Percentiles rank a stretch among this genome's conserved stretches.
phyloP scores from a whole-genome alignment of 441 rosid genomes.

The Metrosideros polymorpha region DNA sequence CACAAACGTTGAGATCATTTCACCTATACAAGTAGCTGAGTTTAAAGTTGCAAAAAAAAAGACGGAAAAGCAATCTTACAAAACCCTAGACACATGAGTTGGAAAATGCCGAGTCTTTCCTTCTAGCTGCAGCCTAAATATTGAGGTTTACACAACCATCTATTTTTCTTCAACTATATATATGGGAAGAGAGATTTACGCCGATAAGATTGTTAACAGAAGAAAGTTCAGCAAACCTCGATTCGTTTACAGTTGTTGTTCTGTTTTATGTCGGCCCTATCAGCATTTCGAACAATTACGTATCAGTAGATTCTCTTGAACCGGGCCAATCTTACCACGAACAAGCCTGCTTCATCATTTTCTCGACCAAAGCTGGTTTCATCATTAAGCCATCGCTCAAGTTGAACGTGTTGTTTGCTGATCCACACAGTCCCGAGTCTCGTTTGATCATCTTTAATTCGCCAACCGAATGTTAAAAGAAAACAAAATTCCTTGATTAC shows the following conservation, averaged over 20 bases:
- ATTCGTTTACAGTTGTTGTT: neutral
- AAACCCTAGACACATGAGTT: neutral
- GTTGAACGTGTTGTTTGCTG: neutral
- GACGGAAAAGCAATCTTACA: neutral
- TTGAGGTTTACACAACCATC: neutral
- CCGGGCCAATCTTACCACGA: neutral
- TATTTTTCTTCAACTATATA: neutral
- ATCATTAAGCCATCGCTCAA: neutral
- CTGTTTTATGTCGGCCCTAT: neutral
- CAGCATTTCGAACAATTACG: neutral
- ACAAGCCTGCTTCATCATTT: neutral
- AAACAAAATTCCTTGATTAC: neutral
- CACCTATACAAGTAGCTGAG: neutral
- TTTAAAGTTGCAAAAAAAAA: neutral
- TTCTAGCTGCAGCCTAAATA: neutral
- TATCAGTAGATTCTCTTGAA: no score
- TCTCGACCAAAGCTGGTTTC: neutral
- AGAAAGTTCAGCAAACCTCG: neutral
- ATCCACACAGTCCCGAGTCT: neutral
- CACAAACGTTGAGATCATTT: neutral
- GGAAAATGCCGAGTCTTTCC: neutral
- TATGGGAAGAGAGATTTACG: neutral
- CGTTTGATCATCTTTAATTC: neutral
- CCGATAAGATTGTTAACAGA: neutral
- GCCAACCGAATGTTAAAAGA: neutral